These are phyloP conservation scores for Daldinia sp. DNA, from an alignment of 2,329 filamentous ascomycete genomes.

Conservation along the genomic window DNA sequence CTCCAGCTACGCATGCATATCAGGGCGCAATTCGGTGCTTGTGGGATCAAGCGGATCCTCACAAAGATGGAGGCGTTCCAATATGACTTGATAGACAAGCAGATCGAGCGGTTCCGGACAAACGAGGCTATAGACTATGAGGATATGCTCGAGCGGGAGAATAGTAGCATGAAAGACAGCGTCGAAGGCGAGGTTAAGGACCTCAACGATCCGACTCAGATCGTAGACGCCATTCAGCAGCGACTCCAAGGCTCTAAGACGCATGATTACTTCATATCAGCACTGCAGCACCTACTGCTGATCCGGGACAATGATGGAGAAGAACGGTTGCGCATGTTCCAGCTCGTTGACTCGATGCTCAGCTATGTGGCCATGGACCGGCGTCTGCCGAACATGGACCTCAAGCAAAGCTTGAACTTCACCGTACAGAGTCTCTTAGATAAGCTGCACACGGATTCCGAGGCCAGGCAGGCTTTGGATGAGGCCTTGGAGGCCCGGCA, in stretches of 20 bases:
- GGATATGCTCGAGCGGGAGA: slow-evolving; percentile 92
- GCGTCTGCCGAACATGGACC: slow-evolving; percentile 93
- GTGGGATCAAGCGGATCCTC: slow-evolving; percentile 93
- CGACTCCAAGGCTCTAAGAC: slow-evolving; percentile 86
- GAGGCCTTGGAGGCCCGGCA: slow-evolving; percentile 91
- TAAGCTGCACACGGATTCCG: slow-evolving; percentile 95
- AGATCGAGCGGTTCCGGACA: slow-evolving; percentile 90
- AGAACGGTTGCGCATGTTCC: slow-evolving; percentile 94
- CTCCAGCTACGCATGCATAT: slow-evolving; percentile 93
- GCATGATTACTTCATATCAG: slow-evolving; percentile 95
- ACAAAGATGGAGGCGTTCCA: slow-evolving; percentile 98
- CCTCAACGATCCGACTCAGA: slow-evolving; percentile 91
- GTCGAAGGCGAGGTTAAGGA: slow-evolving; percentile 89
- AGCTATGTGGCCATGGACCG: slow-evolving; percentile 99
- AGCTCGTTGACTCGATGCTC: slow-evolving; percentile 98
- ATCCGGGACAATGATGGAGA: slow-evolving; percentile 93
- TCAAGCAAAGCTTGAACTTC: slow-evolving; percentile 97
- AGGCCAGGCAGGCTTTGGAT: slow-evolving; percentile 91
- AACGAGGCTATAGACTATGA: slow-evolving; percentile 99
- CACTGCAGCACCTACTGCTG: slow-evolving; percentile 92
- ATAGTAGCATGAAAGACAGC: slow-evolving; percentile 88
- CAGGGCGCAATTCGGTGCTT: slow-evolving; percentile 93
- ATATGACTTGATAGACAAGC: slow-evolving; percentile 98
- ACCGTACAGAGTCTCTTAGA: slow-evolving; percentile 95
- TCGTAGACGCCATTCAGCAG: slow-evolving; percentile 91